Percentiles rank a stretch among this genome's conserved stretches.
These are phyloP conservation scores for Scleromitrula shiraiana DNA, from an alignment of 2,329 filamentous ascomycete genomes.

Conservation along the genomic window DNA sequence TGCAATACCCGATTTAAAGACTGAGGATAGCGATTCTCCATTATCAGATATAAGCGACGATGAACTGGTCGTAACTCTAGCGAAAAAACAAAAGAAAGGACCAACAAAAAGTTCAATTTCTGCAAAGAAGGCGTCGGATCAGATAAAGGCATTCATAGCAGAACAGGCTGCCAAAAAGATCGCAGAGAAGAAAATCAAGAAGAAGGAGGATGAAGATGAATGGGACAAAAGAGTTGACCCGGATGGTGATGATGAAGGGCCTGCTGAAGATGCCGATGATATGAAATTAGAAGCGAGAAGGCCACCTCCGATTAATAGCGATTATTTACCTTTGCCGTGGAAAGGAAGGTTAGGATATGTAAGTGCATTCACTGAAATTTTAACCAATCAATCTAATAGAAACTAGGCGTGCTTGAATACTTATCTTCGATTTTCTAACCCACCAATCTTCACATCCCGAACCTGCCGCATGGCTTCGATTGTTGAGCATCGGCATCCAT, in stretches of 20 bases:
- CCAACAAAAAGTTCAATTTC: slow-evolving; percentile 27
- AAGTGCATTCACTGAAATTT: slow-evolving; percentile 28
- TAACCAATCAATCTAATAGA: slow-evolving; percentile 1
- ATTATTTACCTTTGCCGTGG: slow-evolving; percentile 80
- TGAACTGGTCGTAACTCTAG: slow-evolving; percentile 4
- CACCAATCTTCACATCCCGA: slow-evolving; percentile 81
- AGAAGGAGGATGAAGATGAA: slow-evolving; percentile 22
- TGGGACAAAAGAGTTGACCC: slow-evolving; percentile 24
- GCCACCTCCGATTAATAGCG: slow-evolving; percentile 73
- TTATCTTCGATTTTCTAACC: slow-evolving; percentile 73
- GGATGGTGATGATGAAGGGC: slow-evolving; percentile 24
- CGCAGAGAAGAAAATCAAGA: slow-evolving; percentile 20
- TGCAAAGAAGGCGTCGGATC: slow-evolving; percentile 28
- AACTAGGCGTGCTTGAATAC: slow-evolving; percentile 79
- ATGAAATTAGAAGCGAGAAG: slow-evolving; percentile 26
- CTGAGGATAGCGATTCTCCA: slow-evolving; percentile 18
- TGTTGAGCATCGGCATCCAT: slow-evolving; percentile 76
- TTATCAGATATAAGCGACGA: slow-evolving; percentile 15
- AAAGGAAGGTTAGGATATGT: slow-evolving; percentile 85
- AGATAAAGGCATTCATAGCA: slow-evolving; percentile 27
- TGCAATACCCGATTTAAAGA: slow-evolving; percentile 6
- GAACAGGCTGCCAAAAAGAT: slow-evolving; percentile 27
- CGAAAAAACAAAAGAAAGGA: slow-evolving; percentile 23
- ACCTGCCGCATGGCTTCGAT: slow-evolving; percentile 90
- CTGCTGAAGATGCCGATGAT: slow-evolving; percentile 23